A percentile compares a stretch with the other conserved stretches of the same genome.
phyloP scores from a whole-genome alignment of 352 stramenopile genomes.

The Globisporangium cylindrosporum region DNA sequence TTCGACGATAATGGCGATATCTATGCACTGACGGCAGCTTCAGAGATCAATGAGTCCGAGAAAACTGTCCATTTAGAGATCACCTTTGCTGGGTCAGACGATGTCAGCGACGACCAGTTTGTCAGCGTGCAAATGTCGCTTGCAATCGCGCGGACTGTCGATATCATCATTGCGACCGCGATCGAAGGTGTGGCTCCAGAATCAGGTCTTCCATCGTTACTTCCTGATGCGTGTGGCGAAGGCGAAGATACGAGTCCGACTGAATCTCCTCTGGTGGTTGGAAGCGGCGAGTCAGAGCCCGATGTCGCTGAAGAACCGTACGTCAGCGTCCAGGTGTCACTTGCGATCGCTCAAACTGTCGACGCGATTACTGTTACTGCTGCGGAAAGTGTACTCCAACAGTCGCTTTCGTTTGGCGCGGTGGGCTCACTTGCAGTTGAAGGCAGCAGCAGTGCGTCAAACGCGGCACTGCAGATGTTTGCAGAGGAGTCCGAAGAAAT shows the following conservation, averaged over 20 bases:
- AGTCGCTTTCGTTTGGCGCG: neutral
- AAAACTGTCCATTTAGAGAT: too few relatives aligned
- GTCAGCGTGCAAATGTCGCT: conserved; percentile 24
- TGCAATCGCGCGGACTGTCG: conserved; percentile 25
- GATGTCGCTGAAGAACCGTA: neutral
- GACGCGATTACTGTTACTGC: conserved; percentile 24
- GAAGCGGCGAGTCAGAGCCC: neutral
- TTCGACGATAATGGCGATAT: too few relatives aligned
- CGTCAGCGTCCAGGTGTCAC: conserved; percentile 13
- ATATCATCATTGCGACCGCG: conserved; percentile 23
- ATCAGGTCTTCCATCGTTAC: too few relatives aligned
- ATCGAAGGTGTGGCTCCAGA: conserved; percentile 9
- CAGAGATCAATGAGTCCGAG: too few relatives aligned
- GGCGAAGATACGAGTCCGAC: neutral
- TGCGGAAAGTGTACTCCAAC: conserved; percentile 9
- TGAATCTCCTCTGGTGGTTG: neutral
- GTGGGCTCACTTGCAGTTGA: neutral
- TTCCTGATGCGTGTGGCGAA: neutral
- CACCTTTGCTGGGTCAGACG: too few relatives aligned
- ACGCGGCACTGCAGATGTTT: too few relatives aligned
- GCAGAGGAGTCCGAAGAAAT: too few relatives aligned
- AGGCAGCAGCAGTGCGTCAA: neutral
- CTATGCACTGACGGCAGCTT: too few relatives aligned
- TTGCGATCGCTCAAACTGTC: conserved; percentile 21
- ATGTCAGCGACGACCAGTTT: too few relatives aligned